Base-by-base conservation (phyloP, 306 rosid species). In the Pterocarpus macrocarpus region DNA sequence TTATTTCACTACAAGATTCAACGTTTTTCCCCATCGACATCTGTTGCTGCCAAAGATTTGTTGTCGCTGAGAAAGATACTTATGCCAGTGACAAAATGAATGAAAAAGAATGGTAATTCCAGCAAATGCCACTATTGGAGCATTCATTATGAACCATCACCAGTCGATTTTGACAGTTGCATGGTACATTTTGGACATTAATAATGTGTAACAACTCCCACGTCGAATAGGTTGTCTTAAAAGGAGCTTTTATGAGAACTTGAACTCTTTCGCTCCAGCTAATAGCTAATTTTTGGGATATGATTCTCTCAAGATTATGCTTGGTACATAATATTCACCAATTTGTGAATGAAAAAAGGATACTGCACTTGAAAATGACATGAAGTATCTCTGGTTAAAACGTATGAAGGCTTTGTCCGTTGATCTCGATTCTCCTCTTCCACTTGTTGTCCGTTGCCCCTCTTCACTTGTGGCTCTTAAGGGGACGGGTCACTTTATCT, bases 361-460 rank as follows among this genome's bases (percentile, higher is more conserved):
- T 38, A 38, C 41, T 2, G 5, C 41, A 38, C 41, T 38, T 38
- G 41, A 3, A 0, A 38, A 38, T 38, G 41, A 38, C 3, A 38
- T 3, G 3, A 38, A 22, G 28, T 84, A 88, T 90, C 67, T 74
- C 57, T 34, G 50, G 79, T 82, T 33, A 61, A 81, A 84, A 76
- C 44, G 62, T 59, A 33, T 4, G 75, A 70, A 82, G 77, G 32
- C 12, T 5, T 44, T 66, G 78, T 82, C 52, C 81, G 50, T 78
- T 85, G 86, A 75, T 82, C 38, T 63, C 50, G 89, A 88, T 88
- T 85, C 94, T 84, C 81, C 73, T 88, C 65, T 64, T 61, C 80
- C 83, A 82, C 83, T 87, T 79, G 87, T 45, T 10, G 64, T 75
- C 67, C 43, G 12, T 78, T 80, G 85, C 82, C 85, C 82, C 49